Conservation (phyloP, 768 basidiomycete species). For the Agaricus blazei region DNA sequence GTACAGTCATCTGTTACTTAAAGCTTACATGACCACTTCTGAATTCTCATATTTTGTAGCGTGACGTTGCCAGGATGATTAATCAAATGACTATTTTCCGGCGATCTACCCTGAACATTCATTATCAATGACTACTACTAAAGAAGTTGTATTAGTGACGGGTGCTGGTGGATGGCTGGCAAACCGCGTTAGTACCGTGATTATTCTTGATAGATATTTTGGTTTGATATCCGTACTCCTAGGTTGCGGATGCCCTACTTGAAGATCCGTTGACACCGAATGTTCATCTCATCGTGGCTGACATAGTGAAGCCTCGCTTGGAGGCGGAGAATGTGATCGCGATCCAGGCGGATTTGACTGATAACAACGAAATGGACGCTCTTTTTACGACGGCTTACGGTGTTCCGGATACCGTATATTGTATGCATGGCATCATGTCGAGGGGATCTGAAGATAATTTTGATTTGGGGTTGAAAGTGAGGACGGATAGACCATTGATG, state of each 20-base stretch:
- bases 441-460: constrained; percentile 58
- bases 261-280: constrained; percentile 29
- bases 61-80: neutral
- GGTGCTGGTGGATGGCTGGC: constrained; percentile 40
- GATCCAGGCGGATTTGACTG: constrained; percentile 37
- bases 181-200: constrained; percentile 23
- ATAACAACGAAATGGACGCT: constrained; percentile 25
- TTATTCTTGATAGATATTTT: neutral
- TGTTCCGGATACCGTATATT: constrained; percentile 39
- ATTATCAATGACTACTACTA: constrained; percentile 13
- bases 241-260: constrained; percentile 32
- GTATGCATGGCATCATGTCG: constrained; percentile 58
- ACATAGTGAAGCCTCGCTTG: constrained; percentile 38
- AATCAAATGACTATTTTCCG: neutral
- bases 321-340: constrained; percentile 22
- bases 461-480: constrained; percentile 45
- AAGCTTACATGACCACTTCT: no score
- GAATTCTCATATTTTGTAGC: no score
- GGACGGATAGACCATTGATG: neutral
- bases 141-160: constrained; percentile 36
- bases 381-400: constrained; percentile 36
- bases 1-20: no score
- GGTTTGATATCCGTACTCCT: neutral
- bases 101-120: neutral
- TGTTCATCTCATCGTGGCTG: constrained; percentile 44